Evolutionary conservation across 306 rosid genomes (phyloP).

Genomic region (Vachellia collinsii): DNA sequence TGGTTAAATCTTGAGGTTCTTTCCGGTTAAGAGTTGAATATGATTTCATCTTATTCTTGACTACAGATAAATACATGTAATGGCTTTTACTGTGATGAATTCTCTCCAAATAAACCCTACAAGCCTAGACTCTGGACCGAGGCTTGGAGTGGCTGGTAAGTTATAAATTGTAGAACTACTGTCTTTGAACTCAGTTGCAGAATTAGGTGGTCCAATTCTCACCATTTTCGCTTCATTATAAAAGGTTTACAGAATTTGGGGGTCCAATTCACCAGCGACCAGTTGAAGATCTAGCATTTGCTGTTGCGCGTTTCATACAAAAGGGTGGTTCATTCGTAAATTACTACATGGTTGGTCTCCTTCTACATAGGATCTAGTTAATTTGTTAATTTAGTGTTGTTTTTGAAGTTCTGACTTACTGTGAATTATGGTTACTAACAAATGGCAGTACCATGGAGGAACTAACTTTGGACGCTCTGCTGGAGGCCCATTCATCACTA

Average conservation of each 20-base stretch:
- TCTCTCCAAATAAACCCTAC: slow-evolving; percentile 92
- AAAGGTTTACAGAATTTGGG: slow-evolving; percentile 93
- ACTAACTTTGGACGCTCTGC: slow-evolving; percentile 97
- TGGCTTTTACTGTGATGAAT: slow-evolving; percentile 88
- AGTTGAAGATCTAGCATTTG: slow-evolving; percentile 91
- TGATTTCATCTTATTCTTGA: slow-evolving; percentile 30
- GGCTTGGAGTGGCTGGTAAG: slow-evolving; percentile 98
- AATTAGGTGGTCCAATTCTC: slow-evolving; percentile 6
- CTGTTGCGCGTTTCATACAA: slow-evolving; percentile 89
- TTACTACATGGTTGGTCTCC: slow-evolving; percentile 88
- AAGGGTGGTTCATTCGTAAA: slow-evolving; percentile 83
- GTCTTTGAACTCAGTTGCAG: slow-evolving; percentile 14
- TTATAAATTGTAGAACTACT: slow-evolving; percentile 1
- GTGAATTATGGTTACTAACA: slow-evolving; percentile 25
- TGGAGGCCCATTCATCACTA: slow-evolving; percentile 94
- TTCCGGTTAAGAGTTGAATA: slow-evolving; percentile 12
- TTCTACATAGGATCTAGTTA: slow-evolving; percentile 27
- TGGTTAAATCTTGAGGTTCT: background rate
- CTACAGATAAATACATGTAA: slow-evolving; percentile 86
- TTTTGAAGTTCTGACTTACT: slow-evolving; percentile 19
- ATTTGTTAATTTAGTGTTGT: background rate
- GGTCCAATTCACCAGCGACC: slow-evolving; percentile 76
- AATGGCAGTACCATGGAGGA: slow-evolving; percentile 93
- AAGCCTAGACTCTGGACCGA: slow-evolving; percentile 95
- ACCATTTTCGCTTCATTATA: slow-evolving; percentile 7